phyloP scores from a whole-genome alignment of 2,329 filamentous ascomycete genomes.

The Colletotrichum somersetense region DNA sequence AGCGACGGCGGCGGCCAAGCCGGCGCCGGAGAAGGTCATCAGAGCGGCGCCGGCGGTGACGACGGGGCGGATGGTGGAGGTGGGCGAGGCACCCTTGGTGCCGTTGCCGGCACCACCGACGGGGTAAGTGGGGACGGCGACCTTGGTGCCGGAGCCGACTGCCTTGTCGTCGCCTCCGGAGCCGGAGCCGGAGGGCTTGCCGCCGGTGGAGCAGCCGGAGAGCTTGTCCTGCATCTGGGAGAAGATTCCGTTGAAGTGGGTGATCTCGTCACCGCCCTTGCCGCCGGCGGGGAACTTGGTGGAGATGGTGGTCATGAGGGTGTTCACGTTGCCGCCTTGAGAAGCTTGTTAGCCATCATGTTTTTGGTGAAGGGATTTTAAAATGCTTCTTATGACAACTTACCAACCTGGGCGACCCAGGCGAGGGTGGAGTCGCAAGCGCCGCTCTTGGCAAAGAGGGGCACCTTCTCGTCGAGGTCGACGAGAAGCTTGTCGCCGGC shows the following conservation, averaged over 20 bases:
- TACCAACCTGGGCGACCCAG: slow-evolving; percentile 39
- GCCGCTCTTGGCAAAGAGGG: slow-evolving; percentile 18
- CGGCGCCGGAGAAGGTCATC: slow-evolving; percentile 36
- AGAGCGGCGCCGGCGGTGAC: slow-evolving; percentile 32
- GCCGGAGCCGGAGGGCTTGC: slow-evolving; percentile 5
- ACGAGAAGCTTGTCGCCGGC: slow-evolving; percentile 39
- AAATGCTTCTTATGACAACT: background rate
- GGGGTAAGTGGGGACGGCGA: background rate
- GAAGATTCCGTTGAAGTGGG: slow-evolving; percentile 36
- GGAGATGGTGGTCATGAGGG: slow-evolving; percentile 39
- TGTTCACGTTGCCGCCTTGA: slow-evolving; percentile 35
- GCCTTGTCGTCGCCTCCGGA: slow-evolving; percentile 7
- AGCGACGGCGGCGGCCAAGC: slow-evolving; percentile 18
- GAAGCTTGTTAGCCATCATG: background rate
- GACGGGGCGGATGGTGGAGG: slow-evolving; percentile 18
- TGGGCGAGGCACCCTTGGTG: slow-evolving; percentile 22
- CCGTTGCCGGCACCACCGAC: slow-evolving; percentile 6
- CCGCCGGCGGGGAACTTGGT: slow-evolving; percentile 41
- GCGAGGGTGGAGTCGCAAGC: slow-evolving; percentile 29
- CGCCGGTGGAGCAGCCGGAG: slow-evolving; percentile 17
- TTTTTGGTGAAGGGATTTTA: too few species aligned
- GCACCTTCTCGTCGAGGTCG: slow-evolving; percentile 29
- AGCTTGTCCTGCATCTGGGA: slow-evolving; percentile 32
- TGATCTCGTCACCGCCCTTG: slow-evolving; percentile 40
- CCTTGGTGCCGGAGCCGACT: slow-evolving; percentile 20